phyloP scores from a whole-genome alignment of 2,329 filamentous ascomycete species.

The Xylaria sp. region DNA sequence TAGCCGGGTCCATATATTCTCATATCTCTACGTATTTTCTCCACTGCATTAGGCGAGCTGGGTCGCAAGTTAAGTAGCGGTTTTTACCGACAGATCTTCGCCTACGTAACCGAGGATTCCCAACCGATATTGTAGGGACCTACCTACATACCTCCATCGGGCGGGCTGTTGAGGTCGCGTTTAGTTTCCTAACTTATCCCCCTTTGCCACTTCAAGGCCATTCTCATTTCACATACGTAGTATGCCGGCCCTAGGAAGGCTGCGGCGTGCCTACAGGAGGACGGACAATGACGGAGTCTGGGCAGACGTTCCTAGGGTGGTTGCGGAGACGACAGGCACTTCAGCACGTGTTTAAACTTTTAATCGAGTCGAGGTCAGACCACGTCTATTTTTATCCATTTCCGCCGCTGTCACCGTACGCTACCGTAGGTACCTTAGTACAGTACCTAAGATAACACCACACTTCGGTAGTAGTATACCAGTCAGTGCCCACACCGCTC shows the following conservation, averaged over 20 bases:
- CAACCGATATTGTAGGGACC: too few relatives aligned
- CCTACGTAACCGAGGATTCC: background rate
- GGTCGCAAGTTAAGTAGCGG: too few relatives aligned
- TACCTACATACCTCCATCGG: too few relatives aligned
- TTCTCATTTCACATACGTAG: background rate
- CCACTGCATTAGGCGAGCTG: too few relatives aligned
- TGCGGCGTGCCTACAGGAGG: background rate
- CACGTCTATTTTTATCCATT: slow-evolving; percentile 36
- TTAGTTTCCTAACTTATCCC: background rate
- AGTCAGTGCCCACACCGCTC: slow-evolving; percentile 18
- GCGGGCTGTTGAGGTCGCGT: background rate
- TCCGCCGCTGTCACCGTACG: slow-evolving; percentile 16
- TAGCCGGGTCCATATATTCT: background rate
- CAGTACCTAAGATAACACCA: background rate
- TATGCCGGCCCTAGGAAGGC: background rate
- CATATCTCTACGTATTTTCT: too few relatives aligned
- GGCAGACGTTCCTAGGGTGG: background rate
- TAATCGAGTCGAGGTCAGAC: slow-evolving; percentile 12
- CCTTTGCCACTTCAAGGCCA: background rate
- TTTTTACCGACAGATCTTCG: background rate
- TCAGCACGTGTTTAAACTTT: slow-evolving; percentile 31
- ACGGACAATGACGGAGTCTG: too few relatives aligned
- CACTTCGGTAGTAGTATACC: background rate
- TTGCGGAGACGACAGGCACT: slow-evolving; percentile 10
- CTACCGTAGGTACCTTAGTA: background rate